Evolutionary conservation across 2,329 filamentous ascomycete species (phyloP).

Genomic region (Cercospora sojina): DNA sequence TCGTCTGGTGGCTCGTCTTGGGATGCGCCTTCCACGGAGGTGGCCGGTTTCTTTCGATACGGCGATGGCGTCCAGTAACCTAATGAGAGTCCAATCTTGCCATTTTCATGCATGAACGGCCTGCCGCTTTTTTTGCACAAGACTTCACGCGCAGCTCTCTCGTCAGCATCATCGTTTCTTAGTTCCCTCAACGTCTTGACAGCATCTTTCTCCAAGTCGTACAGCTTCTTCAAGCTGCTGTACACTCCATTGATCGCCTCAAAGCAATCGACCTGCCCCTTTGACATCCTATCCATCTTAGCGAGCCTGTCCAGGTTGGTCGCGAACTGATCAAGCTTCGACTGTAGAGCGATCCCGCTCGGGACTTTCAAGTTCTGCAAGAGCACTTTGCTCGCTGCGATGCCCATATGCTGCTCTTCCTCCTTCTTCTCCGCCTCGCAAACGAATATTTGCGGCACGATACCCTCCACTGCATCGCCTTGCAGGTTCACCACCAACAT

Average conservation of each 20-base stretch:
- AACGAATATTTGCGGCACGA: slow-evolving; percentile 63
- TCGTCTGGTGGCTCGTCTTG: not conserved
- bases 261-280: slow-evolving; percentile 70
- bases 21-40: slow-evolving; percentile 36
- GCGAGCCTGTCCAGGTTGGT: slow-evolving; percentile 70
- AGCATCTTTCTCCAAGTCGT: slow-evolving; percentile 66
- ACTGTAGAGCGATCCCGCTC: slow-evolving; percentile 63
- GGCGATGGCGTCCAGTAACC: slow-evolving; percentile 64
- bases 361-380: slow-evolving; percentile 62
- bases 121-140: slow-evolving; percentile 69
- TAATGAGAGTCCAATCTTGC: slow-evolving; percentile 66
- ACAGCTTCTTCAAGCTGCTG: slow-evolving; percentile 66
- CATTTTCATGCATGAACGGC: slow-evolving; percentile 68
- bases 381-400: slow-evolving; percentile 63
- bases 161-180: slow-evolving; percentile 40
- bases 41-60: slow-evolving; percentile 37
- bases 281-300: slow-evolving; percentile 68
- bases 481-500: slow-evolving; percentile 35
- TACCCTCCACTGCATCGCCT: slow-evolving; percentile 47
- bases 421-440: slow-evolving; percentile 60
- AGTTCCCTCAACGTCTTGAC: slow-evolving; percentile 41
- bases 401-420: slow-evolving; percentile 42
- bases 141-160: slow-evolving; percentile 50
- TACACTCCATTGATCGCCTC: slow-evolving; percentile 74
- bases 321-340: slow-evolving; percentile 68